These are phyloP conservation scores for Ricinus communis DNA, from an alignment of 345 rosid species.

Conservation along the genomic window DNA sequence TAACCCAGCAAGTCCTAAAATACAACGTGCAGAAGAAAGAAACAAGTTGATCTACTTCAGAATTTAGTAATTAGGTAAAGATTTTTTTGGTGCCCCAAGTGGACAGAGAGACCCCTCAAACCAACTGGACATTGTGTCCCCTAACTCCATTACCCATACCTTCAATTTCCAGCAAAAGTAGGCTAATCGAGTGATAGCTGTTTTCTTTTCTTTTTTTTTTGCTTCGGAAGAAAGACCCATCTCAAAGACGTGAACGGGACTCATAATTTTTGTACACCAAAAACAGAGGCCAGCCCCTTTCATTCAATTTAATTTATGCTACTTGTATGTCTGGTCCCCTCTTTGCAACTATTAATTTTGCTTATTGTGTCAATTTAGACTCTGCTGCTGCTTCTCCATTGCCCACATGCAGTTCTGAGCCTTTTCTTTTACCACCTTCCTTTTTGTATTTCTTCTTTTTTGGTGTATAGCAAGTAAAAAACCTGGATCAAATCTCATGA, in stretches of 20 bases:
- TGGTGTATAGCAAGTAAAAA: background rate
- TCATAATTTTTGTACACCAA: slow-evolving; percentile 11
- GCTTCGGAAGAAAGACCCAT: background rate
- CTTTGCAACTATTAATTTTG: background rate
- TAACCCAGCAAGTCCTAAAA: too few species aligned
- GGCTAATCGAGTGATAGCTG: background rate
- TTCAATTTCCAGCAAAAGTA: background rate
- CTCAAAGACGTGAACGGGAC: slow-evolving; percentile 16
- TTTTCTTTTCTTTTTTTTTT: too few species aligned
- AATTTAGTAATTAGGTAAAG: too few species aligned
- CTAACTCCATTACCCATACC: background rate
- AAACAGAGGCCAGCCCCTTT: background rate
- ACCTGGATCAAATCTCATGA: background rate
- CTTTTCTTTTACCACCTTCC: background rate
- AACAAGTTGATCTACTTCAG: too few species aligned
- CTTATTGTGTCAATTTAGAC: background rate
- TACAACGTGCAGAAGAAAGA: too few species aligned
- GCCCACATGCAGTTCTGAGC: background rate
- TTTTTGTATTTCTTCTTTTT: background rate
- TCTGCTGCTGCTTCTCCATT: background rate
- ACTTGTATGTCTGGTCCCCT: background rate
- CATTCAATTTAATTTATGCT: too few species aligned
- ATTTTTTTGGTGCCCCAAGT: background rate
- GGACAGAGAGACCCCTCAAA: background rate
- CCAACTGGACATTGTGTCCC: background rate